Conservation (phyloP, 441 rosid genomes). For the Jatropha podagrica region DNA sequence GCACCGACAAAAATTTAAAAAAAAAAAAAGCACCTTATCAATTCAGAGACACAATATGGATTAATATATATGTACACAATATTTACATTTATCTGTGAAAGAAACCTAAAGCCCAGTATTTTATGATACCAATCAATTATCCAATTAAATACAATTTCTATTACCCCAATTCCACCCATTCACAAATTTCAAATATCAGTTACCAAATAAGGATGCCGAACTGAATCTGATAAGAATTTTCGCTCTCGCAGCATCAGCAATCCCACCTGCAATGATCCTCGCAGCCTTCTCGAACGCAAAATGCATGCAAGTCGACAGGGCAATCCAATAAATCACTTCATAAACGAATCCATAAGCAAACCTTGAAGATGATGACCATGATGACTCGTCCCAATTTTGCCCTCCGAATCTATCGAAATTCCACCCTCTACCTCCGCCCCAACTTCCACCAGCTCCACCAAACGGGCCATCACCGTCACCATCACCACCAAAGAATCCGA, state of each 20-base stretch:
- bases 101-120: neutral
- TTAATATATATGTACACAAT: neutral
- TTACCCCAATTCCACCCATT: neutral
- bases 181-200: neutral
- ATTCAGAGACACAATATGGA: slow-evolving; percentile 6
- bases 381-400: slow-evolving; percentile 64
- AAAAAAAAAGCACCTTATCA: neutral
- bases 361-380: slow-evolving; percentile 48
- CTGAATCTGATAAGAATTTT: slow-evolving; percentile 49
- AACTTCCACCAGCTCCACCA: slow-evolving; percentile 48
- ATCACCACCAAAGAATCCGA: slow-evolving; percentile 42
- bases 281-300: slow-evolving; percentile 73
- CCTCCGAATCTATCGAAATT: slow-evolving; percentile 51
- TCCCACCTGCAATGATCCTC: slow-evolving; percentile 39
- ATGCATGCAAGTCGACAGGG: slow-evolving; percentile 76
- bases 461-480: slow-evolving; percentile 52
- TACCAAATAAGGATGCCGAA: slow-evolving; percentile 44
- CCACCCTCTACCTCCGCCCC: slow-evolving; percentile 65
- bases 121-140: neutral
- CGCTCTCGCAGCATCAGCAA: slow-evolving; percentile 47
- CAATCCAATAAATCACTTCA: slow-evolving; percentile 91
- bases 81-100: slow-evolving; percentile 16
- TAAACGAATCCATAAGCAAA: slow-evolving; percentile 74
- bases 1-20: neutral
- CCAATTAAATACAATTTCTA: slow-evolving; percentile 3